Percentiles rank a stretch among this genome's conserved stretches.
These are phyloP conservation scores for Pestalotiopsis sp. DNA, from an alignment of 2,329 filamentous ascomycete species.

Conservation along the genomic window DNA sequence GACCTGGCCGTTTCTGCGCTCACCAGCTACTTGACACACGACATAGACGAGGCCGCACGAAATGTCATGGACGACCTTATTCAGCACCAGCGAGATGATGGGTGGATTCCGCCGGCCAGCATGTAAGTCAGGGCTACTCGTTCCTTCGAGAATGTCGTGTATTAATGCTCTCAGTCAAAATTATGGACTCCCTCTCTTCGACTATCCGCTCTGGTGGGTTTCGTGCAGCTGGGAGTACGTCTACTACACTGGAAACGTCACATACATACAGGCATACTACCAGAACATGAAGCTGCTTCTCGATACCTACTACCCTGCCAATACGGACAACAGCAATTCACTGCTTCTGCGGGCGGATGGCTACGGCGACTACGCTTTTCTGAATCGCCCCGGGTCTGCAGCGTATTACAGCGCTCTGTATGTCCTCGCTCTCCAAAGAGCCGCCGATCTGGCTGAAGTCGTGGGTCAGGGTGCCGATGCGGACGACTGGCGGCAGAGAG, in stretches of 20 bases:
- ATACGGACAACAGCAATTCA: conserved; percentile 40
- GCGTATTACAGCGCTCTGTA: conserved; percentile 58
- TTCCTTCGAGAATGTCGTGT: background rate
- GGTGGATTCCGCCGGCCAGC: conserved; percentile 57
- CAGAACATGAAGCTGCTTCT: conserved; percentile 40
- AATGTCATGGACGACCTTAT: conserved; percentile 54
- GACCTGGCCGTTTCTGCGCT: conserved; percentile 52
- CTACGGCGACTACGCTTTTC: conserved; percentile 56
- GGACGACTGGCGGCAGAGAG: conserved; percentile 40
- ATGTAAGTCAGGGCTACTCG: conserved; percentile 38
- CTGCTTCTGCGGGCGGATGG: conserved; percentile 45
- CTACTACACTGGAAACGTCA: conserved; percentile 50
- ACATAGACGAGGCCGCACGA: conserved; percentile 39
- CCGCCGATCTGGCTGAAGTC: conserved; percentile 42
- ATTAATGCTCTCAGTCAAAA: conserved; percentile 28
- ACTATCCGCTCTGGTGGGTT: conserved; percentile 58
- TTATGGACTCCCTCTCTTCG: conserved; percentile 51
- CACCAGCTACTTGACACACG: conserved; percentile 51
- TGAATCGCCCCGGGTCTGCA: conserved; percentile 47
- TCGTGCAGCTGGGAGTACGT: conserved; percentile 49
- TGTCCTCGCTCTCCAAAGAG: conserved; percentile 45
- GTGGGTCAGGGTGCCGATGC: conserved; percentile 36
- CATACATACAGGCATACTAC: conserved; percentile 45
- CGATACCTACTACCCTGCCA: conserved; percentile 47
- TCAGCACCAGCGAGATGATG: conserved; percentile 50